Evolutionary conservation across 164 flowering plant genomes (phyloP), one percentile per base, ranked within the genome.

Genomic region (Liquidambar formosana): DNA sequence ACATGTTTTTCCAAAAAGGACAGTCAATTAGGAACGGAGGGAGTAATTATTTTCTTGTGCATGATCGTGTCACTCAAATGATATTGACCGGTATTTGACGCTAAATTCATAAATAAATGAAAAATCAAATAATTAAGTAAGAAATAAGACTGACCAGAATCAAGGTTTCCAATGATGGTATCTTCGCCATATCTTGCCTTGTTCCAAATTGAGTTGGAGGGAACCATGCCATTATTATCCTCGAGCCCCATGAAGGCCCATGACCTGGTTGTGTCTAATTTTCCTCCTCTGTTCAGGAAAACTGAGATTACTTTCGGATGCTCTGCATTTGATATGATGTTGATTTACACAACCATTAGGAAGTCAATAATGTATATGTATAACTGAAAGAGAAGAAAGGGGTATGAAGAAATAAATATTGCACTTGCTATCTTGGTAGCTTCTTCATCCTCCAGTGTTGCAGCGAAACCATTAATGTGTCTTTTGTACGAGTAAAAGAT

Each of bases 391-490:
- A n/a, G n/a, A n/a, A n/a, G n/a, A n/a, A n/a, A n/a, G n/a, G n/a
- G n/a, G 60, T n/a, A 10, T 5, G 41, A 15, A 14, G 33, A 11
- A 18, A 54, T 11, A 43, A 41, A 45, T 6, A 5, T 22, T 73
- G 57, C 47, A 82, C 86, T 71, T 3, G 83, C 75, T 1, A 83
- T 71, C 64, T 66, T 19, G 28, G 74, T 47, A 1, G 82, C 86
- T 11, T 71, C 77, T 21, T 71, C 66, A 5, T 78, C 79, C 4
- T 78, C 74, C 0, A 83, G 56, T 2, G 47, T 66, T 12, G 86
- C 86, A 25, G 86, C 84, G 57, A 83, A 83, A 10, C 84, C 86
- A 62, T 83, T 83, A 72, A 83, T 80, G 61, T 80, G 78, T 46
- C 67, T 74, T 12, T 77, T 75, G 71, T 83, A 83, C 0, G 84